Conservation (phyloP, 1,284 basidiomycete genomes). For the Schizopora paradoxa region DNA sequence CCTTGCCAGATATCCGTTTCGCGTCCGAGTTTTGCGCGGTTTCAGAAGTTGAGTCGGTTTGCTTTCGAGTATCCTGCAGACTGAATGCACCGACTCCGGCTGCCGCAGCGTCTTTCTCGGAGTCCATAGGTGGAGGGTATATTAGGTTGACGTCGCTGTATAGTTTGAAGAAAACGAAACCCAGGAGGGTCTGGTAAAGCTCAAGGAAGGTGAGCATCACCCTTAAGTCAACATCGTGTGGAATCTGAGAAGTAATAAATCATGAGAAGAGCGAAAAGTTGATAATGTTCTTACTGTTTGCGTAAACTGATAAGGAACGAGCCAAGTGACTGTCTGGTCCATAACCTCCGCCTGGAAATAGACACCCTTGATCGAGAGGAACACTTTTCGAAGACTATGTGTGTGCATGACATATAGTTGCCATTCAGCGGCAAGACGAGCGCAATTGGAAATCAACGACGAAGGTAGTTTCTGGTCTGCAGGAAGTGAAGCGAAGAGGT, state of each 20-base stretch:
- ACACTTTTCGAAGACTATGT: constrained; percentile 81
- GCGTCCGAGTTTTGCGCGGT: constrained; percentile 48
- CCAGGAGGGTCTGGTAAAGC: constrained; percentile 94
- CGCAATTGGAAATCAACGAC: constrained; percentile 86
- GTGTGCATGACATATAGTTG: constrained; percentile 94
- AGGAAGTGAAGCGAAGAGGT: constrained; percentile 88
- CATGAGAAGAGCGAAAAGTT: constrained; percentile 1
- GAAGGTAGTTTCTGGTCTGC: constrained; percentile 78
- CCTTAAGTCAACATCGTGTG: constrained; percentile 93
- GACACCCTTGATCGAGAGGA: constrained; percentile 97
- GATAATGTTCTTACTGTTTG: constrained; percentile 67
- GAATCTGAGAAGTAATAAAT: constrained; percentile 55
- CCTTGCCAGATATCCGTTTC: constrained; percentile 59
- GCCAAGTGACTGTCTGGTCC: constrained; percentile 93
- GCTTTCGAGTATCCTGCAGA: constrained; percentile 47
- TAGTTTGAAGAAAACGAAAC: constrained; percentile 96
- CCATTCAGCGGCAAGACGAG: constrained; percentile 87
- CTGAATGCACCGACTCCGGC: constrained; percentile 89
- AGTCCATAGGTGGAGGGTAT: constrained; percentile 91
- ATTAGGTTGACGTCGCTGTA: constrained; percentile 92
- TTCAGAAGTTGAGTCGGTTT: constrained; percentile 28
- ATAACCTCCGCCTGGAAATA: constrained; percentile 97
- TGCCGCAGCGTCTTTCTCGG: constrained; percentile 78
- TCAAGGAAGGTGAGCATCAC: constrained; percentile 99
- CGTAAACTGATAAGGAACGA: constrained; percentile 97